Evolutionary conservation across 1,284 basidiomycete species (phyloP), one percentile per base, ranked within the genome.

Genomic region (Hemileccinum hortonii): DNA sequence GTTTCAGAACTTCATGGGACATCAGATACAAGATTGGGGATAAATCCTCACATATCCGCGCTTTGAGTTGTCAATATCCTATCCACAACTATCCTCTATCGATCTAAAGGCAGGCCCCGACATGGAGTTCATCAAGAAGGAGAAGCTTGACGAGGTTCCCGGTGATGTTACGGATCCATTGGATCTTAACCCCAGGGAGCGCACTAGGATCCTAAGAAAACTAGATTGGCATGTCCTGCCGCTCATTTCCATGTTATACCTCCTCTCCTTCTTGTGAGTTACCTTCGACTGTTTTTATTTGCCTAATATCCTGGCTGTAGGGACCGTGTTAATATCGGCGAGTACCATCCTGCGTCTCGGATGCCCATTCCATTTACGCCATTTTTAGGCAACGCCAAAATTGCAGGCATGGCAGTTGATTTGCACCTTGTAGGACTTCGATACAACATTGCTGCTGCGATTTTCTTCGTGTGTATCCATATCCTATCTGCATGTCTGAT

Each of bases 231-330:
- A 77, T 58, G 57, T 80, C 14, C 59, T 80, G 38, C 78, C 79
- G 3, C 73, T 77, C 44, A 66, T 79, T 37, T 74, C 76, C 6
- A 57, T 83, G 19, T 70, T 84, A 7, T 84, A 84, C 61, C 72
- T 84, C 30, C 73, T 79, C 43, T 78, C 75, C 0, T 79, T 78
- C 59, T 61, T 79, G 77, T 79, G 57, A 63, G 77, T 65, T 18
- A 11, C 22, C 32, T 3, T 30, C 12, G 15, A 7, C 19, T 32
- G 19, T 15, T 46, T 38, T 40, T 18, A 9, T 49, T 26, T 33
- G 47, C 47, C n/a, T 36, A 18, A 44, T n/a, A 16, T 35, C n/a
- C n/a, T 18, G 37, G 18, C n/a, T 40, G 18, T 47, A 70, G 68
- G 18, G 69, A 70, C 51, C 67, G 68, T 35, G 52, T 49, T 40